These are phyloP conservation scores for Trichoderma sp. DNA, from an alignment of 2,329 filamentous ascomycete species.

Conservation along the genomic window DNA sequence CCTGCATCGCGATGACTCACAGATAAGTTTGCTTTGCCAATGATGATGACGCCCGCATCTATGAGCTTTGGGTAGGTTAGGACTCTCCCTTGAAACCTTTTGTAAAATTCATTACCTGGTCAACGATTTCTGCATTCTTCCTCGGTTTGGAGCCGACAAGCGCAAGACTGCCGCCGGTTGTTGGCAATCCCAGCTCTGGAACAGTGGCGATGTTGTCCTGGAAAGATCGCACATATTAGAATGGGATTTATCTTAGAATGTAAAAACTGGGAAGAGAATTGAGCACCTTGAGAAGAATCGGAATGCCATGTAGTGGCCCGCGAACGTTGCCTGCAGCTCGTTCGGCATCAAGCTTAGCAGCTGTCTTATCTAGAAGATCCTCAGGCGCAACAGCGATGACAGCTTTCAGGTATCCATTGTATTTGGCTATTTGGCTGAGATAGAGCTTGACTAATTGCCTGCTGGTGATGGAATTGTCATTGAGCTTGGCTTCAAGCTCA, in stretches of 20 bases:
- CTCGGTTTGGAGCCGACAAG: background rate
- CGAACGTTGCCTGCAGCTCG: background rate
- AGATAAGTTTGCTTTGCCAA: background rate
- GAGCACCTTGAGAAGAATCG: background rate
- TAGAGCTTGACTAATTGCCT: background rate
- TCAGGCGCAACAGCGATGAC: background rate
- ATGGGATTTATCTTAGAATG: background rate
- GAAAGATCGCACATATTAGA: background rate
- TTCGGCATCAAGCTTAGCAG: background rate
- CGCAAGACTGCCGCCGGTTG: background rate
- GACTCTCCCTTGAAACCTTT: rapidly evolving
- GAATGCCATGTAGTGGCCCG: background rate
- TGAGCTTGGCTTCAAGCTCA: background rate
- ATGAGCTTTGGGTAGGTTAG: background rate
- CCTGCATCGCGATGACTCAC: background rate
- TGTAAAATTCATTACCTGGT: background rate
- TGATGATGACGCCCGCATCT: background rate
- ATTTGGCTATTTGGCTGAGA: background rate
- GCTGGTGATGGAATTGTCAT: background rate
- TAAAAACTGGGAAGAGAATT: background rate
- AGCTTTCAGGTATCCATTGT: background rate
- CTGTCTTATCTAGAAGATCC: background rate
- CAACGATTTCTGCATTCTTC: background rate
- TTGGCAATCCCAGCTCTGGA: background rate
- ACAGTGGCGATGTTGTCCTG: background rate